Conservation (phyloP, 176 grass and related monocot species). For the Oryza brachyantha region DNA sequence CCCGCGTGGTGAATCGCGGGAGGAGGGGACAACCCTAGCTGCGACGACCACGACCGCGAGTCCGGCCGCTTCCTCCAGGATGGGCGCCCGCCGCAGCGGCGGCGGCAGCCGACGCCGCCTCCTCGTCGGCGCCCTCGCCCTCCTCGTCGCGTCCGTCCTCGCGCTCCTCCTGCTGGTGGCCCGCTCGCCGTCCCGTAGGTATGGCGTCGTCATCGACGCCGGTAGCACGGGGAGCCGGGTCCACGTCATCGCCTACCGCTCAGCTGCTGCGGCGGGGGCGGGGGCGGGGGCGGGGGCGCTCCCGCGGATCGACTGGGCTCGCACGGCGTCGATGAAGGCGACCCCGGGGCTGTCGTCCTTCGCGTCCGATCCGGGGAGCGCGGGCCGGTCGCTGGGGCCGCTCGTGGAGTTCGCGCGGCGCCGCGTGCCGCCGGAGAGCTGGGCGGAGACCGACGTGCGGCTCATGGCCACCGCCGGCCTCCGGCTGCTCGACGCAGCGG, state of each 20-base stretch:
- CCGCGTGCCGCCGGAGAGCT: slow-evolving; percentile 43
- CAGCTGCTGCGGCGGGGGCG: not conserved
- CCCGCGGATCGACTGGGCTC: slow-evolving; percentile 45
- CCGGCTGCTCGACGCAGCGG: slow-evolving; percentile 49
- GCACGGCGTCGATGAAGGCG: slow-evolving; percentile 50
- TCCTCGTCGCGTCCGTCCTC: not conserved
- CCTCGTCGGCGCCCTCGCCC: slow-evolving; percentile 11
- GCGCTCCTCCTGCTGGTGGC: slow-evolving; percentile 29
- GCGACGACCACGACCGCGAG: no score
- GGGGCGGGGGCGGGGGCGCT: no score
- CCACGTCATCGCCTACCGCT: slow-evolving; percentile 62
- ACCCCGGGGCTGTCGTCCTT: slow-evolving; percentile 69
- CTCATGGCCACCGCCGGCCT: slow-evolving; percentile 86
- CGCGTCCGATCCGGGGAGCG: slow-evolving; percentile 41
- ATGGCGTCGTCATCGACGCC: slow-evolving; percentile 70
- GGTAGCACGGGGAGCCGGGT: slow-evolving; percentile 78
- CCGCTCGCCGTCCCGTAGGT: slow-evolving; percentile 25
- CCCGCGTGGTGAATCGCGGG: not conserved
- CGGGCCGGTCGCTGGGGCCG: slow-evolving; percentile 58
- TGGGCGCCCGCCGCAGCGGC: slow-evolving; percentile 32
- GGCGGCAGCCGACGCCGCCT: slow-evolving; percentile 15
- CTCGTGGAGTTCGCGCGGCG: slow-evolving; percentile 67
- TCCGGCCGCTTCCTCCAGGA: slow-evolving; percentile 12
- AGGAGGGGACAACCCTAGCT: slow-evolving; percentile 25
- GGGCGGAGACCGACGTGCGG: slow-evolving; percentile 63